Percentiles rank a stretch among this genome's conserved stretches.
Conservation (phyloP, 1,284 basidiomycete species). For the Pascua sp. region DNA sequence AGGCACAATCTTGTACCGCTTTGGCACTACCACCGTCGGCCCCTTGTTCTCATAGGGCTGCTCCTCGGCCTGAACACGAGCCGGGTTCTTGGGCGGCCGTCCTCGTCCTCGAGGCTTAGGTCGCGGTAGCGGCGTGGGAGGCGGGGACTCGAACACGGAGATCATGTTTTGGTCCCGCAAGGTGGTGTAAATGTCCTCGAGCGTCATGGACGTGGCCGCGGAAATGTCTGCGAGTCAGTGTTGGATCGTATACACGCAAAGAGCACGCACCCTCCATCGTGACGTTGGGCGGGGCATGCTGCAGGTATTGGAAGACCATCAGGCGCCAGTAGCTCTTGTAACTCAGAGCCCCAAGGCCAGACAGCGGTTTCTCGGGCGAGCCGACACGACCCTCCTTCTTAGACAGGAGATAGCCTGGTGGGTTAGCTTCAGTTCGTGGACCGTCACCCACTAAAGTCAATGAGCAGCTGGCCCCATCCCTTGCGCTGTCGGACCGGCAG, state of each 20-base stretch:
- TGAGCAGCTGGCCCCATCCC: slow-evolving; percentile 91
- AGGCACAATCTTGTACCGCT: slow-evolving; percentile 74
- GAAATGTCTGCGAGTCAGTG: slow-evolving; percentile 67
- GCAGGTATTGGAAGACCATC: slow-evolving; percentile 78
- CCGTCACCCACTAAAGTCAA: slow-evolving; percentile 85
- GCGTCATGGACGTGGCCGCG: slow-evolving; percentile 80
- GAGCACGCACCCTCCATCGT: slow-evolving; percentile 65
- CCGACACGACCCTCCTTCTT: slow-evolving; percentile 87
- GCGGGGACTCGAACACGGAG: slow-evolving; percentile 19
- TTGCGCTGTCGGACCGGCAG: slow-evolving; percentile 89
- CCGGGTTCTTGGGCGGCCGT: slow-evolving; percentile 16
- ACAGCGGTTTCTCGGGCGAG: slow-evolving; percentile 90
- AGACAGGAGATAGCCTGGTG: slow-evolving; percentile 84
- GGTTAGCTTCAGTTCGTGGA: background rate
- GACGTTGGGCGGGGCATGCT: slow-evolving; percentile 56
- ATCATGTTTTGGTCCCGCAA: slow-evolving; percentile 80
- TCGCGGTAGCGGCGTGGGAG: slow-evolving; percentile 1
- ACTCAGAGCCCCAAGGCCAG: slow-evolving; percentile 79
- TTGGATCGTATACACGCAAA: background rate
- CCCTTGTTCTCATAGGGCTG: slow-evolving; percentile 15
- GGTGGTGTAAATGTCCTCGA: slow-evolving; percentile 78
- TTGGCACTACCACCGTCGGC: slow-evolving; percentile 55
- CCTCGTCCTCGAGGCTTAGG: slow-evolving; percentile 6
- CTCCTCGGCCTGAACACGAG: background rate
- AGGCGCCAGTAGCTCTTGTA: slow-evolving; percentile 96